A percentile compares a stretch with the other conserved stretches of the same genome.
These are phyloP conservation scores for Nannochloris sp. DNA, from an alignment of 139 green algal species.

Conservation along the genomic window DNA sequence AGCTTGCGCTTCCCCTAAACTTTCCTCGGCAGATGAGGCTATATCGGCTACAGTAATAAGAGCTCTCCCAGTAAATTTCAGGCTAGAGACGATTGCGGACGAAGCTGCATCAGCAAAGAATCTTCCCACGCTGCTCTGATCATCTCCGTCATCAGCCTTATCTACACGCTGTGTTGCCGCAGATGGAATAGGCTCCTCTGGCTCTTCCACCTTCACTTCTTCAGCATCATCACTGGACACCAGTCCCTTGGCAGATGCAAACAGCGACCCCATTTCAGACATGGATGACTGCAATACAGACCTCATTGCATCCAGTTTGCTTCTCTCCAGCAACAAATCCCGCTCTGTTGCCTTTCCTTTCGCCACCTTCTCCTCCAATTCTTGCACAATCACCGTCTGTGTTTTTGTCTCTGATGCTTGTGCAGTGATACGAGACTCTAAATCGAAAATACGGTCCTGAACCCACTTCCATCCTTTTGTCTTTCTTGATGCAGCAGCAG, in stretches of 20 bases:
- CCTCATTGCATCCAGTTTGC: slow-evolving; percentile 14
- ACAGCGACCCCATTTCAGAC: slow-evolving; percentile 16
- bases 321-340: slow-evolving; percentile 14
- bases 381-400: slow-evolving; percentile 31
- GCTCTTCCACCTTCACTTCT: not conserved
- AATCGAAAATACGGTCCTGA: slow-evolving; percentile 44
- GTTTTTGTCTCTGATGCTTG: slow-evolving; percentile 28
- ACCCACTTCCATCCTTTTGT: slow-evolving; percentile 6
- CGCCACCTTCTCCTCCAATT: slow-evolving; percentile 20
- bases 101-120: slow-evolving; percentile 10
- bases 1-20: slow-evolving; percentile 12
- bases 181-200: not conserved
- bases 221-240: not conserved
- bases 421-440: slow-evolving; percentile 57
- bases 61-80: slow-evolving; percentile 29
- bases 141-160: not conserved
- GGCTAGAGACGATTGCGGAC: slow-evolving; percentile 10
- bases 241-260: slow-evolving; percentile 5
- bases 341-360: slow-evolving; percentile 5
- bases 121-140: slow-evolving; percentile 5
- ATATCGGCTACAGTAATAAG: slow-evolving; percentile 22
- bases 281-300: slow-evolving; percentile 7
- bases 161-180: not conserved
- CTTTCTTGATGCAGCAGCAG: not conserved
- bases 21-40: slow-evolving; percentile 13